Evolutionary conservation across 768 basidiomycete genomes (phyloP), one percentile per base, ranked within the genome.

Genomic region (Paxillus ammoniavirescens): DNA sequence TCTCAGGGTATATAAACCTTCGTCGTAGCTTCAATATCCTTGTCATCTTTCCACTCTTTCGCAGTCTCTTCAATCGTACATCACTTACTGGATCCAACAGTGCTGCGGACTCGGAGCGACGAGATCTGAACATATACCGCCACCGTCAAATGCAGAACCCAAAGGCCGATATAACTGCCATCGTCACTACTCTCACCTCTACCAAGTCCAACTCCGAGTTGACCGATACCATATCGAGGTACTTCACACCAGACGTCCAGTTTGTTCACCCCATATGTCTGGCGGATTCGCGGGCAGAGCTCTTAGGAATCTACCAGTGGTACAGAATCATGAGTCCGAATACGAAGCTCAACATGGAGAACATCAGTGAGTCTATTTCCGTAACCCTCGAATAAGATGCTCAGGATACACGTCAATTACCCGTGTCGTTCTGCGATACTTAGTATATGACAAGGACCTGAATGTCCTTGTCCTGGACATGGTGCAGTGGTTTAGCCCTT

Each of bases 241-340:
- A 82, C 61, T 82, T 82, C 66, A 72, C 76, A 5, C 66, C 71
- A 3, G 77, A 87, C 55, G 83, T 81, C 23, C 75, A 71, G 2
- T 82, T 87, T 63, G 75, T 73, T 38, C 84, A 87, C 64, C 83
- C 86, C 0, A 52, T 87, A 26, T 85, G 78, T 71, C 75, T 63
- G 0, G 74, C 77, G n/a, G 73, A 75, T 49, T 84, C 84, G 14
- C 75, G 84, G 48, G 77, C 82, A 15, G 67, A 71, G 17, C 71
- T 87, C 26, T 71, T 86, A 3, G 61, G 82, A 74, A 74, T 87
- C 30, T 85, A 81, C 63, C 82, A 84, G 78, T 87, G 83, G 82
- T 84, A 84, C 64, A 81, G 85, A 47, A 72, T 87, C 33, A 65
- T 84, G 63, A 85, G 82, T 12, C 86, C 84, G 0, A 58, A 65